phyloP scores from a whole-genome alignment of 768 basidiomycete genomes.

The Boletus pseudo-olivaceus region DNA sequence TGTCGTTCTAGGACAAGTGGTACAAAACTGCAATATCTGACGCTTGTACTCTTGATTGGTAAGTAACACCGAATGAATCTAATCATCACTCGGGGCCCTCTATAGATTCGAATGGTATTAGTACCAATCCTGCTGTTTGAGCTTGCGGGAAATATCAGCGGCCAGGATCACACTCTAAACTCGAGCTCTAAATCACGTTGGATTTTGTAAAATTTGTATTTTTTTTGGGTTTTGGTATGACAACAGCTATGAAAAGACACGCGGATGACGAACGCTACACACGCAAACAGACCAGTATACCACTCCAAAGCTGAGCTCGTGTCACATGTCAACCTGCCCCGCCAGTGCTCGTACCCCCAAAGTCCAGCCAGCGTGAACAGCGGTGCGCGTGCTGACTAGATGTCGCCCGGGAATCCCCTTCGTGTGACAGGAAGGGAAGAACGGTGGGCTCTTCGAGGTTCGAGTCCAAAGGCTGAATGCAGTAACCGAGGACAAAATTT shows the following conservation, averaged over 20 bases:
- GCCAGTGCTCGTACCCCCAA: background rate
- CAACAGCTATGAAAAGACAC: slow-evolving; percentile 1
- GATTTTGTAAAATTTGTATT: background rate
- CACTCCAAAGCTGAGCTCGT: slow-evolving; percentile 8
- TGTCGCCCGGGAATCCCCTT: background rate
- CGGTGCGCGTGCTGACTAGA: background rate
- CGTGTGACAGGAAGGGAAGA: background rate
- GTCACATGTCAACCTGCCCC: slow-evolving; percentile 1
- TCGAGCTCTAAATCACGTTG: no score
- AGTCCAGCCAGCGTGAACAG: background rate
- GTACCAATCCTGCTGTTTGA: background rate
- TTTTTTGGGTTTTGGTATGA: slow-evolving; percentile 14
- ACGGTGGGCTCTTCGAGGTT: no score
- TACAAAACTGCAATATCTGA: background rate
- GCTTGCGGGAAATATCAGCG: background rate
- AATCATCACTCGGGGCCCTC: background rate
- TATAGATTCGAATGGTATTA: no score
- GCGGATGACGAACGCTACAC: slow-evolving; percentile 2
- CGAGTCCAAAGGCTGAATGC: slow-evolving; percentile 1
- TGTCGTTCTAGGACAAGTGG: background rate
- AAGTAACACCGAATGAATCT: background rate
- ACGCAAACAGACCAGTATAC: slow-evolving; percentile 6
- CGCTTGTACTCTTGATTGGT: no score
- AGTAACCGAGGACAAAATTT: background rate
- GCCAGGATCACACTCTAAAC: background rate